Percentiles rank a stretch among this genome's conserved stretches.
Conservation (phyloP, 768 basidiomycete genomes). For the Hygrocybe punicea region DNA sequence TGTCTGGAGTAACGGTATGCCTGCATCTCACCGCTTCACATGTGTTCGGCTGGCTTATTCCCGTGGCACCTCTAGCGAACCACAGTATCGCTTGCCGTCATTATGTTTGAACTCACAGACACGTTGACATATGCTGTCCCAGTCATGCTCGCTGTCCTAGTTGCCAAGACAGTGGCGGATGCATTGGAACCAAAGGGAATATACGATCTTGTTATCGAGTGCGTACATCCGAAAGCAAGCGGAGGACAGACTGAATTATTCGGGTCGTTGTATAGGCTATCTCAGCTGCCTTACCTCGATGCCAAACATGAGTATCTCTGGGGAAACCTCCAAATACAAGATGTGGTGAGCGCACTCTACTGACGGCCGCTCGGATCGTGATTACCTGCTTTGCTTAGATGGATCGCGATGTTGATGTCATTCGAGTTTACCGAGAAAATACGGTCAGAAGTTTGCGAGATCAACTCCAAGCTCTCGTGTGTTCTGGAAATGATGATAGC, state of each 20-base stretch:
- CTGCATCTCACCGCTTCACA: constrained; percentile 23
- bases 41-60: not conserved
- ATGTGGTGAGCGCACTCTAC: constrained; percentile 58
- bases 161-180: constrained; percentile 88
- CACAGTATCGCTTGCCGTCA: constrained; percentile 92
- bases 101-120: constrained; percentile 92
- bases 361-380: not conserved
- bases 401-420: constrained; percentile 61
- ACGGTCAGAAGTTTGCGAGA: constrained; percentile 75
- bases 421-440: constrained; percentile 68
- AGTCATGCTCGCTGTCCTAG: constrained; percentile 82
- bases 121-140: constrained; percentile 90
- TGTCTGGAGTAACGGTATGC: constrained; percentile 89
- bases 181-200: constrained; percentile 90
- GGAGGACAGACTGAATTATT: not conserved
- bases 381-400: constrained; percentile 44
- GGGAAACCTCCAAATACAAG: constrained; percentile 69
- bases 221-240: not conserved
- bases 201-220: constrained; percentile 92
- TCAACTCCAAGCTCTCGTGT: constrained; percentile 57
- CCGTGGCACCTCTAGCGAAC: constrained; percentile 51
- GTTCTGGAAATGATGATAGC: constrained; percentile 64
- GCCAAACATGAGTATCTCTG: constrained; percentile 87
- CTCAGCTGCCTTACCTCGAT: constrained; percentile 89
- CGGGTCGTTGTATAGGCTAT: constrained; percentile 38